Conservation (phyloP, 106 monocot genomes). For the Dioscorea zingiberensis region DNA sequence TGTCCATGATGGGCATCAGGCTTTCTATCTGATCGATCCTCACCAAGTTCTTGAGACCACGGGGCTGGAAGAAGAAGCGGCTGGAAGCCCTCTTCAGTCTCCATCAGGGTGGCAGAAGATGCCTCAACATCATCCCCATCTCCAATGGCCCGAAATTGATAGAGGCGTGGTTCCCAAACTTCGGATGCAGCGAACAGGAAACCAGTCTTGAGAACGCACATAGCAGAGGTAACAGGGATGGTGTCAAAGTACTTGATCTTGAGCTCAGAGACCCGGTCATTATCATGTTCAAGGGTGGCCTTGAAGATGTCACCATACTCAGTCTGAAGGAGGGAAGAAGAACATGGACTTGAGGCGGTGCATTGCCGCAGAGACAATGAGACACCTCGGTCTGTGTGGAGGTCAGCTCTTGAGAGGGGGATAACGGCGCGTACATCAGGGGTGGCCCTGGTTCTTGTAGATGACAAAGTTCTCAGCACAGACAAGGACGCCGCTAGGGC, state of each 20-base stretch:
- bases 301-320: constrained; percentile 94
- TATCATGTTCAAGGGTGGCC: constrained; percentile 67
- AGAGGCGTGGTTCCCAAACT: constrained; percentile 92
- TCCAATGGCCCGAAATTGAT: constrained; percentile 92
- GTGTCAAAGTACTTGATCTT: constrained; percentile 98
- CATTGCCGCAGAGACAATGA: constrained; percentile 73
- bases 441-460: constrained; percentile 91
- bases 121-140: constrained; percentile 97
- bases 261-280: constrained; percentile 70
- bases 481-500: constrained; percentile 89
- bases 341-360: constrained; percentile 90
- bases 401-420: constrained; percentile 79
- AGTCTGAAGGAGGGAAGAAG: constrained; percentile 92
- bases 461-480: constrained; percentile 97
- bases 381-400: constrained; percentile 87
- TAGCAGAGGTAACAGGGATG: constrained; percentile 80
- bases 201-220: constrained; percentile 79
- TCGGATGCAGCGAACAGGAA: constrained; percentile 92
- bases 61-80: constrained; percentile 94
- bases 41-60: constrained; percentile 73
- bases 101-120: constrained; percentile 82
- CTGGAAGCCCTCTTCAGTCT: constrained; percentile 97
- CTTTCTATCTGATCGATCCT: constrained; percentile 79
- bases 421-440: constrained; percentile 89
- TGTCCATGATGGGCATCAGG: constrained; percentile 97